These are phyloP conservation scores for Globisporangium okanoganense DNA, from an alignment of 352 stramenopile species.

Conservation along the genomic window DNA sequence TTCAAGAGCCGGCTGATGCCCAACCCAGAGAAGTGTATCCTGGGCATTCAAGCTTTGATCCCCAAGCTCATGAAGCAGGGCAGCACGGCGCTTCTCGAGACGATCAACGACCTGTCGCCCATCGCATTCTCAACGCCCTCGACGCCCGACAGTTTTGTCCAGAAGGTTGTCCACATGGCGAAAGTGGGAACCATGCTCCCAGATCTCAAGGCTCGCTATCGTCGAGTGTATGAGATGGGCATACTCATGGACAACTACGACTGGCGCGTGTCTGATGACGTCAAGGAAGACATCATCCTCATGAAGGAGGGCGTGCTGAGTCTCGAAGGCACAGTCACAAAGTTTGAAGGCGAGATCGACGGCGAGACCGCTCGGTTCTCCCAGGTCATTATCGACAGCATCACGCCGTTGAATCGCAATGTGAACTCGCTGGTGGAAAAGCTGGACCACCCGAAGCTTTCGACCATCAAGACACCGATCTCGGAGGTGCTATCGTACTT, in stretches of 20 bases:
- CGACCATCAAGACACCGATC: slow-evolving; percentile 72
- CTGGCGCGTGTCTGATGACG: slow-evolving; percentile 89
- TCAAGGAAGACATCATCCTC: slow-evolving; percentile 92
- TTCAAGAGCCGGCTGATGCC: slow-evolving; percentile 89
- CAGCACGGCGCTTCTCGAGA: slow-evolving; percentile 74
- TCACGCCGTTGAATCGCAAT: slow-evolving; percentile 68
- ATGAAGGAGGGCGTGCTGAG: slow-evolving; percentile 91
- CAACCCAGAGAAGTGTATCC: slow-evolving; percentile 85
- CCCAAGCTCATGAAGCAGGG: slow-evolving; percentile 90
- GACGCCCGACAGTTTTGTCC: slow-evolving; percentile 76
- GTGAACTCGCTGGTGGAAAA: slow-evolving; percentile 75
- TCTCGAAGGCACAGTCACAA: slow-evolving; percentile 86
- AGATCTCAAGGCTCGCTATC: slow-evolving; percentile 66
- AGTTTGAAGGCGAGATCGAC: slow-evolving; percentile 89
- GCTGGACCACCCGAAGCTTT: slow-evolving; percentile 77
- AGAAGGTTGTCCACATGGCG: slow-evolving; percentile 88
- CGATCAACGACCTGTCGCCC: slow-evolving; percentile 82
- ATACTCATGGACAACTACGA: slow-evolving; percentile 90
- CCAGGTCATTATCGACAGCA: slow-evolving; percentile 87
- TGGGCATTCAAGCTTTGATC: slow-evolving; percentile 75
- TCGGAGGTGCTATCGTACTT: slow-evolving; percentile 74
- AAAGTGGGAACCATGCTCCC: slow-evolving; percentile 59
- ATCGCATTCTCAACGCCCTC: slow-evolving; percentile 68
- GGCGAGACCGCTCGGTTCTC: slow-evolving; percentile 90
- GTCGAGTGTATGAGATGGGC: slow-evolving; percentile 83